These are phyloP conservation scores for Mortierella sp. DNA, from an alignment of 371 early-diverging fungal species.

Conservation along the genomic window DNA sequence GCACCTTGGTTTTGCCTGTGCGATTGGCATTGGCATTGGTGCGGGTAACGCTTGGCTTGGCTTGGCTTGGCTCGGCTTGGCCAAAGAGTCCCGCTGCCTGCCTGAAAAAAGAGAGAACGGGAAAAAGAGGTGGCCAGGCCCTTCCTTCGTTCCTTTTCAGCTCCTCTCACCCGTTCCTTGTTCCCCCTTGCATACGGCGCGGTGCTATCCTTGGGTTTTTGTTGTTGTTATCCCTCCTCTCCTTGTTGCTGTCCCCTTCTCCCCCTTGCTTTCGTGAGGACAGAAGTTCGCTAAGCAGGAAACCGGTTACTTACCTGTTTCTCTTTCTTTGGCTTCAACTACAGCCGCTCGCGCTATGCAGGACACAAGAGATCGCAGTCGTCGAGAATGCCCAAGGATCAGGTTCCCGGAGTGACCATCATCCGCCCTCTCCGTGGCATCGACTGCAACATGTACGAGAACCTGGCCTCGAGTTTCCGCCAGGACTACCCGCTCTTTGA, in stretches of 20 bases:
- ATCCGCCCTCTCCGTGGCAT: constrained; percentile 94
- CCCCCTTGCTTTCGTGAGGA: constrained; percentile 8
- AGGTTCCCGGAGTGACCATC: constrained; percentile 83
- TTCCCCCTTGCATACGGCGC: neutral
- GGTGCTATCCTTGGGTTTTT: neutral
- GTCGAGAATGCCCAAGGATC: constrained; percentile 57
- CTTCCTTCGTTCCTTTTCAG: neutral
- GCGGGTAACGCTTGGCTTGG: neutral
- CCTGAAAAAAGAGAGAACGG: neutral
- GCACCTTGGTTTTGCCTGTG: neutral
- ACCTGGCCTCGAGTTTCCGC: constrained; percentile 84
- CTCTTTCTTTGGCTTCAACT: neutral
- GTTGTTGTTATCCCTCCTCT: neutral
- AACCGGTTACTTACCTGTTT: neutral
- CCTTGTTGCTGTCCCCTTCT: neutral
- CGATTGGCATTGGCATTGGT: neutral
- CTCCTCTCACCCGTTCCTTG: neutral
- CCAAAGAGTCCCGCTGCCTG: neutral
- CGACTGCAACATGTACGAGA: constrained; percentile 84
- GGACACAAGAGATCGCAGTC: constrained; percentile 62
- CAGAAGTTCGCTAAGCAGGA: constrained; percentile 6
- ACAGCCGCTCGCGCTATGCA: constrained; percentile 67
- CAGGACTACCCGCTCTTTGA: constrained; percentile 90
- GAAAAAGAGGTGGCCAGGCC: neutral
- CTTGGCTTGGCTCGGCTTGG: neutral